Evolutionary conservation across 179 eudicot genomes (phyloP).

Genomic region (Pouteria campechiana): DNA sequence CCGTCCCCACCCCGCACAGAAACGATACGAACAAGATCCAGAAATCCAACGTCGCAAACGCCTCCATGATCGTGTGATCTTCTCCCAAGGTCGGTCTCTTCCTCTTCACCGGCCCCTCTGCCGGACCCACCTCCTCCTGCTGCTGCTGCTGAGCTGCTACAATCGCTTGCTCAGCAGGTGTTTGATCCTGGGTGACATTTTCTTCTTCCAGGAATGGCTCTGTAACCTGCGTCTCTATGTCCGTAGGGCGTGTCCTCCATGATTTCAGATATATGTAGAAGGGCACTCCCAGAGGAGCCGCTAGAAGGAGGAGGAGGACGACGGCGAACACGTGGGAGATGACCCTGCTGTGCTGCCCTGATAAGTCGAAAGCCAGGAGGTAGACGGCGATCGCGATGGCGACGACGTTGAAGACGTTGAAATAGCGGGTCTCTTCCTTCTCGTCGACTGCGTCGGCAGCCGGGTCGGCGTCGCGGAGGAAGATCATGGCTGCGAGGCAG

Average conservation of each 20-base stretch:
- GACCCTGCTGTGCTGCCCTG: conserved; percentile 34
- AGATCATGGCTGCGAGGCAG: conserved; percentile 56
- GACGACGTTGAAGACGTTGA: conserved; percentile 47
- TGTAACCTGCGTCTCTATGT: conserved; percentile 15
- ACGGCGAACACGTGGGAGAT: conserved; percentile 31
- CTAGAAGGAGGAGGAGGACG: conserved; percentile 44
- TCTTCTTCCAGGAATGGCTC: conserved; percentile 42
- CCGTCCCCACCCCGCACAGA: conserved; percentile 90
- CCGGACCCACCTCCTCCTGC: conserved; percentile 7
- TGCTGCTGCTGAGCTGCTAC: conserved; percentile 1
- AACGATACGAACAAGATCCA: conserved; percentile 87
- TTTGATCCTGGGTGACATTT: neutral
- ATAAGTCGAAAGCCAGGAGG: conserved; percentile 45
- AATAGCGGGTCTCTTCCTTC: conserved; percentile 41
- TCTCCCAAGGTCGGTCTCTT: conserved; percentile 55
- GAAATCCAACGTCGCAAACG: conserved; percentile 56
- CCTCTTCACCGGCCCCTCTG: conserved; percentile 10
- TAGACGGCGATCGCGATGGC: conserved; percentile 73
- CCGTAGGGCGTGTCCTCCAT: conserved; percentile 6
- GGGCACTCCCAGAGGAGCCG: conserved; percentile 59
- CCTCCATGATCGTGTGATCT: conserved; percentile 80
- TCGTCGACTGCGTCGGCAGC: conserved; percentile 38
- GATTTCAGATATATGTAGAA: conserved; percentile 31
- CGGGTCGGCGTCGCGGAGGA: conserved; percentile 64
- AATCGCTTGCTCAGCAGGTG: conserved; percentile 9